Conservation (phyloP, 139 green algal genomes). For the Limnomonas spitsbergensis region DNA sequence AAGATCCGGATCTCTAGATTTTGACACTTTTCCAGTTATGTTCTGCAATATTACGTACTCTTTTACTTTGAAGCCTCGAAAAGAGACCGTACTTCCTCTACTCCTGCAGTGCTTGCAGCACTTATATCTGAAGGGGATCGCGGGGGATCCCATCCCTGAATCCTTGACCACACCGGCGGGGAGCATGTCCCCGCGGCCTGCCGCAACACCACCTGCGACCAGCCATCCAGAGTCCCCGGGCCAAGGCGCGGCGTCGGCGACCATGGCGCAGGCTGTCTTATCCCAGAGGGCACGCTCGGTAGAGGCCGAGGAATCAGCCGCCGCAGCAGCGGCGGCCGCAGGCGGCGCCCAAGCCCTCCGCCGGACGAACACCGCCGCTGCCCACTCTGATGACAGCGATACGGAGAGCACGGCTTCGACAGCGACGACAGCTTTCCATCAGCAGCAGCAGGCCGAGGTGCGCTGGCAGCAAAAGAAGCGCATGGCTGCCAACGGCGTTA, state of each 20-base stretch:
- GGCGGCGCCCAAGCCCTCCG: neutral
- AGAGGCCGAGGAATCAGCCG: too few relatives aligned
- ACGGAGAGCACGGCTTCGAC: neutral
- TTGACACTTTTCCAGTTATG: too few relatives aligned
- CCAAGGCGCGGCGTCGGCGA: neutral
- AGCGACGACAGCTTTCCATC: neutral
- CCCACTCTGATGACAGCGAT: neutral
- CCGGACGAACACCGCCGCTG: neutral
- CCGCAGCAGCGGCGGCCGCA: neutral
- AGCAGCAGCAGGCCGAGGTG: neutral
- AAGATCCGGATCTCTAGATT: too few relatives aligned
- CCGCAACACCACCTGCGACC: neutral
- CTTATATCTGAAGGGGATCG: conserved; percentile 8
- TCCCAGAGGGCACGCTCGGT: neutral
- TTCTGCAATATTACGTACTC: too few relatives aligned
- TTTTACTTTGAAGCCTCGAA: too few relatives aligned
- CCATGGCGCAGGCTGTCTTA: neutral
- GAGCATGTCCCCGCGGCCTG: too few relatives aligned
- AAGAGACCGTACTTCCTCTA: too few relatives aligned
- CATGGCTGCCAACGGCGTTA: conserved; percentile 16
- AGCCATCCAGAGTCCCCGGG: neutral
- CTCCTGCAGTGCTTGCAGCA: conserved; percentile 13
- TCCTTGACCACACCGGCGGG: neutral
- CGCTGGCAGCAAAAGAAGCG: conserved; percentile 8
- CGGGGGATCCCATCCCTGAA: neutral